Evolutionary conservation across 2,329 filamentous ascomycete species (phyloP).

Genomic region (Nannizziopsis barbatae): DNA sequence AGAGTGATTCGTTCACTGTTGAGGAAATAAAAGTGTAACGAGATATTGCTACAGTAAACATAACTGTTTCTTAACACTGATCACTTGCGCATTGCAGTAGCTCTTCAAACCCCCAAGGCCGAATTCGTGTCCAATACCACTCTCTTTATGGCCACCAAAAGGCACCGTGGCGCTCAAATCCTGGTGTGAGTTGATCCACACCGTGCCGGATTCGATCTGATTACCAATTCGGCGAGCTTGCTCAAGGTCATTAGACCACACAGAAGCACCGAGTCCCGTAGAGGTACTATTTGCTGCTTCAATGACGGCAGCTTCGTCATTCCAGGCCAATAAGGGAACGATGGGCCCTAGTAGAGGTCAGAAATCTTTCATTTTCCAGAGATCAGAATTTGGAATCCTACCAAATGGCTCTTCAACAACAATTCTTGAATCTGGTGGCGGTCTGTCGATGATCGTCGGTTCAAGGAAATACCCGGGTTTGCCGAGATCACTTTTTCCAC

Average conservation of each 20-base stretch:
- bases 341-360: slow-evolving; percentile 42
- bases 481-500: slow-evolving; percentile 32
- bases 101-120: slow-evolving; percentile 31
- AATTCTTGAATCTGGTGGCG: slow-evolving; percentile 44
- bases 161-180: slow-evolving; percentile 26
- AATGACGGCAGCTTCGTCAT: slow-evolving; percentile 49
- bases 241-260: slow-evolving; percentile 46
- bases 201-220: slow-evolving; percentile 46
- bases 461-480: slow-evolving; percentile 46
- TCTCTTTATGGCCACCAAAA: slow-evolving; percentile 44
- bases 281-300: slow-evolving; percentile 43
- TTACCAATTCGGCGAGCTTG: slow-evolving; percentile 44
- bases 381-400: slow-evolving; percentile 20
- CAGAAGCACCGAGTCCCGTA: slow-evolving; percentile 46
- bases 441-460: slow-evolving; percentile 49
- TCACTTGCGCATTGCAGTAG: slow-evolving; percentile 32
- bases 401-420: slow-evolving; percentile 53
- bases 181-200: slow-evolving; percentile 48
- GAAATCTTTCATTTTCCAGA: background rate
- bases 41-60: too few species aligned
- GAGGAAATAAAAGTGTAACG: too few species aligned
- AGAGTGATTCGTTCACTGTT: too few species aligned
- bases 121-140: slow-evolving; percentile 42
- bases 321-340: slow-evolving; percentile 52
- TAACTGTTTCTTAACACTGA: slow-evolving; percentile 23